Evolutionary conservation across 1,139 yeast genomes (phyloP), one percentile per base, ranked within the genome.

Genomic region (Magnusiomyces magnusii): DNA sequence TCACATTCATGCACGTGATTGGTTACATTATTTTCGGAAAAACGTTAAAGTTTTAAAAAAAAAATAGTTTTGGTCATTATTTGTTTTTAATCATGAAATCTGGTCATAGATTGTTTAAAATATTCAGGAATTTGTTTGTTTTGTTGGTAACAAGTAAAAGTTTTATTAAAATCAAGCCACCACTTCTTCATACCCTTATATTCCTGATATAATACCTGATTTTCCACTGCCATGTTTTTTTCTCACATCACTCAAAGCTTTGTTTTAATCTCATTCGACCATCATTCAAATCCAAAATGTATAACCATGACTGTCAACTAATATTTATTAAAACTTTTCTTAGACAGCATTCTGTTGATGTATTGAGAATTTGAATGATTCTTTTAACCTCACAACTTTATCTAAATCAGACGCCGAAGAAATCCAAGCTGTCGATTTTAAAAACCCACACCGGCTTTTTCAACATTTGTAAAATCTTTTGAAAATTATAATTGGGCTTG

Each of bases 231-330:
- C 17, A 36, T 41, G 21, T n/a, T n/a, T 7, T 67, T 75, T 87
- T 21, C 89, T 90, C 82, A 81, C 93, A 1, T 73, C 91, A 42
- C 76, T 90, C 49, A 96, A 90, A 67, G 96, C 96, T 0, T 86
- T 39, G 84, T 90, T 28, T 73, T 91, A 53, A 73, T 76, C 51
- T 84, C 89, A 1, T 76, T 82, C 55, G 78, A 80, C 64, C 81
- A 79, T 51, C 74, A 79, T 47, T 73, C 78, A n/a, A 59, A 71
- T 7, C 61, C 69, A 1, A 62, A 69, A 2, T 77, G 74, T 55
- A 69, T 76, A 50, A 64, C 74, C 2, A 72, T 76, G 62, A 80
- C 80, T 1, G 72, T 82, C 57, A 83, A 83, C 69, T 78, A 78
- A 63, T 83, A 78, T 66, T 68, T 84, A 62, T 17, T 39, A 60